These are phyloP conservation scores for Moesziomyces parantarcticus DNA, from an alignment of 1,284 basidiomycete species.

Conservation along the genomic window DNA sequence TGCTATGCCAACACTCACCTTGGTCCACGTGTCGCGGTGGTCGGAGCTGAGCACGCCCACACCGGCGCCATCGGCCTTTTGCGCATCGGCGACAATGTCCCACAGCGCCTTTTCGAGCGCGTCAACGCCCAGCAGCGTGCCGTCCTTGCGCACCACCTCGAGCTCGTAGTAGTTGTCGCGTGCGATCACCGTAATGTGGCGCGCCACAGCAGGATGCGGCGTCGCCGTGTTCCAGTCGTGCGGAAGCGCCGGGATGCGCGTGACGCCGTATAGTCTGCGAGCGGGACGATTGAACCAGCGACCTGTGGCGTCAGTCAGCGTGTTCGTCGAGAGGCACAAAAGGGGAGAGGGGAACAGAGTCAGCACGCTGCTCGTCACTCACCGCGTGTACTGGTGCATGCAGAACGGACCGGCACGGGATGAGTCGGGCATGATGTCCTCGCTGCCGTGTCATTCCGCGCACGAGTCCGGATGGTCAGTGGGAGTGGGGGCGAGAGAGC, in stretches of 20 bases:
- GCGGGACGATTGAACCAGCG: constrained; percentile 73
- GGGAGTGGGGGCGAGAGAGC: background rate
- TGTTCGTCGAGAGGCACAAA: constrained; percentile 16
- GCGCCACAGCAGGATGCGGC: constrained; percentile 71
- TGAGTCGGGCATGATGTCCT: constrained; percentile 72
- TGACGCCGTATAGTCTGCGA: constrained; percentile 70
- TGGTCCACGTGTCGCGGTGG: constrained; percentile 84
- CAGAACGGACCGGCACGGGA: constrained; percentile 72
- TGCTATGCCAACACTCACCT: constrained; percentile 71
- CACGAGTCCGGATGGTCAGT: background rate
- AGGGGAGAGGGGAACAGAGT: constrained; percentile 13
- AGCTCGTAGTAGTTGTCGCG: constrained; percentile 86
- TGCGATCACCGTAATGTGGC: constrained; percentile 78
- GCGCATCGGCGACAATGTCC: constrained; percentile 78
- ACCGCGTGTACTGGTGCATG: constrained; percentile 74
- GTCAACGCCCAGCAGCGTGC: constrained; percentile 70
- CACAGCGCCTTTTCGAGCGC: constrained; percentile 78
- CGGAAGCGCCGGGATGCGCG: constrained; percentile 68
- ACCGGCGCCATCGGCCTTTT: constrained; percentile 70
- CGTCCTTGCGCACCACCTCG: constrained; percentile 71
- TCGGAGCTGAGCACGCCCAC: constrained; percentile 84
- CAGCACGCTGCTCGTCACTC: constrained; percentile 58
- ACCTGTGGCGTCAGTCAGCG: constrained; percentile 37
- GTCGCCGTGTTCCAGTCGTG: constrained; percentile 69
- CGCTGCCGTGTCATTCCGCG: constrained; percentile 56